Base-by-base conservation (phyloP, 2,329 filamentous ascomycete genomes). In the Xylaria digitata region DNA sequence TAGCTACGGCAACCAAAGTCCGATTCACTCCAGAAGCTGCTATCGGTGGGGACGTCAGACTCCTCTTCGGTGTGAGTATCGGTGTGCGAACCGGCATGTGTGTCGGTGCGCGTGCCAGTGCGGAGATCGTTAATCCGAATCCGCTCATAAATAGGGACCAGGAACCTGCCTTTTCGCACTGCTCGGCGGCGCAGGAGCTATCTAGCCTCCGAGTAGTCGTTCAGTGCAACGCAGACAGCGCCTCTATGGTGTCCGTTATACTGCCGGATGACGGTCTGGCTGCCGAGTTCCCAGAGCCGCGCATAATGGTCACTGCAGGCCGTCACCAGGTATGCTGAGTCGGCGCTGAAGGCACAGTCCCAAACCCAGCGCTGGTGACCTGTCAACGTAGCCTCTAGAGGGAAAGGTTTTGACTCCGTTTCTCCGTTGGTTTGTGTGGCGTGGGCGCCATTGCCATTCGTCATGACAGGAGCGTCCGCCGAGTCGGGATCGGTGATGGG, bases 341-440 rank as follows among this genome's bases (percentile, higher is more conserved):
- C 94, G 30, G 94, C 94, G 68, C 92, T 95, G 80, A 97, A 97
- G 0, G 94, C 94, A 75, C 94, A 97, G 79, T 97, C 94, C 94
- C 94, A 97, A 0, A 97, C 94, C 94, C 94, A 97, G 61, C 94
- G 90, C 81, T 97, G 94, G 80, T 97, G 94, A 61, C 92, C 93
- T 23, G 92, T 92, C 1, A 97, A 87, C 1, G 93, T 96, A 2
- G 93, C 94, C 80, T 97, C 92, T 21, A 97, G 87, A 9, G 90
- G 91, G 73, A 92, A 96, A 48, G 84, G 90, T 78, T 85, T 87
- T 8, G 84, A 79, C n/a, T 73, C n/a, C 74, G 68, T 48, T 66
- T 72, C 49, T 64, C 71, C 62, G 55, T 66, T 66, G 37, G 56
- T 49, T 23, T 59, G 56, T 11, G 30, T 32, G 45, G 56, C n/a